phyloP scores from a whole-genome alignment of 2,329 filamentous ascomycete genomes.

The Raffaelea albimanens region DNA sequence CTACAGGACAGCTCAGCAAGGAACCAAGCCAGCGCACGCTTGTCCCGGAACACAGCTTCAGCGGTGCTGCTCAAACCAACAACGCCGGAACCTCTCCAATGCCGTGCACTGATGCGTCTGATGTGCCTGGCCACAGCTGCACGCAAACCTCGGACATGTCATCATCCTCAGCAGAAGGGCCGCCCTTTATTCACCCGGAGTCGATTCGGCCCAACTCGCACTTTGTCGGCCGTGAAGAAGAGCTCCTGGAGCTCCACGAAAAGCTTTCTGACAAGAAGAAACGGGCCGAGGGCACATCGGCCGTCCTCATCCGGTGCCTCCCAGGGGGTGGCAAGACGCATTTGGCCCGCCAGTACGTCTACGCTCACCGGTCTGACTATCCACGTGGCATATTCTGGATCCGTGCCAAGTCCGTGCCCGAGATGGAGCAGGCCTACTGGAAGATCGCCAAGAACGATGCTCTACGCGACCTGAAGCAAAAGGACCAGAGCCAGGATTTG shows the following conservation, averaged over 20 bases:
- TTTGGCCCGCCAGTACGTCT: constrained; percentile 58
- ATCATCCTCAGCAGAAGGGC: constrained; percentile 3
- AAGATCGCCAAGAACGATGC: constrained; percentile 52
- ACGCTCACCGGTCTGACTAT: constrained; percentile 47
- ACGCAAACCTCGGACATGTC: no score
- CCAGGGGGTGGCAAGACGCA: constrained; percentile 62
- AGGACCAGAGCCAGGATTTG: constrained; percentile 23
- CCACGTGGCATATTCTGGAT: constrained; percentile 63
- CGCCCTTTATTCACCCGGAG: constrained; percentile 37
- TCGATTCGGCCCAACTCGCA: constrained; percentile 53
- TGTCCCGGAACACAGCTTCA: no score
- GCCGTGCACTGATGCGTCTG: no score
- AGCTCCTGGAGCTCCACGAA: constrained; percentile 48
- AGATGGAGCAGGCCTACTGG: constrained; percentile 54
- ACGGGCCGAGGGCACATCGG: constrained; percentile 47
- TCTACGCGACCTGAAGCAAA: constrained; percentile 28
- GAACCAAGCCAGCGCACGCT: no score
- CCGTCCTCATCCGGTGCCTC: constrained; percentile 54
- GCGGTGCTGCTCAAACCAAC: no score
- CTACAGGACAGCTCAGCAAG: no score
- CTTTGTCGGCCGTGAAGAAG: constrained; percentile 50
- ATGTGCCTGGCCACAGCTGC: no score
- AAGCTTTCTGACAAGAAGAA: constrained; percentile 49
- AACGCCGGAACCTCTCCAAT: no score
- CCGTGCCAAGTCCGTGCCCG: constrained; percentile 48